Evolutionary conservation across 306 rosid species (phyloP), one percentile per base, ranked within the genome.

Genomic region (Ormosia emarginata): DNA sequence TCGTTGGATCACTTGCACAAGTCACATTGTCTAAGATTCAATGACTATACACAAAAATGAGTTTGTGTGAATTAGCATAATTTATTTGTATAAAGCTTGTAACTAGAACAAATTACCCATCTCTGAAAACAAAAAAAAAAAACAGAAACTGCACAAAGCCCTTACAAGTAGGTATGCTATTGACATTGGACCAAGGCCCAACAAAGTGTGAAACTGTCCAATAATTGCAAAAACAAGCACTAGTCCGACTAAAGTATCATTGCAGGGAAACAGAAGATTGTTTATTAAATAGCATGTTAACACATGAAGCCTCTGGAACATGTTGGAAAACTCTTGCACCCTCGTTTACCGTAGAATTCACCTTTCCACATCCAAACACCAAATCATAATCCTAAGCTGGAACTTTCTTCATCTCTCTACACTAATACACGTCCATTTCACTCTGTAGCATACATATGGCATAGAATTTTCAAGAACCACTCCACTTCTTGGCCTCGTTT

Each of bases 231-330:
- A 49, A 70, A n/a, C n/a, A 32, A 4, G 4, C 11, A 7, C 1
- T 8, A 32, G 50, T 43, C 37, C 8, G 4, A 10, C 30, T 4
- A 15, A 62, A 68, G 39, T 7, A 32, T 49, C 13, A 36, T 50
- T 57, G 63, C 41, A 32, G 2, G 66, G 36, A 10, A 9, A 9
- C 39, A 10, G 41, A 32, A 30, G 43, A 43, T 9, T 43, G 49
- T 43, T 43, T 9, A 43, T 8, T 0, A 43, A 24, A 13, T 18
- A 57, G 8, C 9, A 43, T 5, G 55, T 34, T 30, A 14, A 44
- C 59, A 34, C 76, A 76, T 11, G 85, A 87, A 80, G 71, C 6
- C 67, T 87, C 90, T 72, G 68, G 90, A 87, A 87, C 66, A 11
- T 1, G 46, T 43, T 58, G 75, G 90, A 87, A 77, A 81, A 62